Evolutionary conservation across 2,329 filamentous ascomycete genomes (phyloP).

Genomic region (Camillea tinctor): DNA sequence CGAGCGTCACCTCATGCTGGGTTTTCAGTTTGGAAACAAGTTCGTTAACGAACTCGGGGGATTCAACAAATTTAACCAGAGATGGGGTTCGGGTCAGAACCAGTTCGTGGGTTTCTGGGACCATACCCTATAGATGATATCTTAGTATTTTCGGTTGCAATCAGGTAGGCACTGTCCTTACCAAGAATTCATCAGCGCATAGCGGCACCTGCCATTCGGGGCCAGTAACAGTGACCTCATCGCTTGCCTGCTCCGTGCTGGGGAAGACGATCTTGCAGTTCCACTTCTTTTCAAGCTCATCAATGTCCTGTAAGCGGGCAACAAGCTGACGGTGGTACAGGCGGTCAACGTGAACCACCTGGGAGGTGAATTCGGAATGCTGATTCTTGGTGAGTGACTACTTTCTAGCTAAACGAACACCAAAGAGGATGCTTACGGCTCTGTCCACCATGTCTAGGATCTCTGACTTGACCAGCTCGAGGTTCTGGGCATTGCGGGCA

Average conservation of each 20-base stretch:
- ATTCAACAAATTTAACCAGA: slow-evolving; percentile 78
- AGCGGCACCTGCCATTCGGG: slow-evolving; percentile 98
- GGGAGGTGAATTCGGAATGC: slow-evolving; percentile 95
- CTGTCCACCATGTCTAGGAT: slow-evolving; percentile 99
- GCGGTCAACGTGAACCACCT: slow-evolving; percentile 89
- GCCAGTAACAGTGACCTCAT: slow-evolving; percentile 91
- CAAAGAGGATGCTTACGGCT: slow-evolving; percentile 57
- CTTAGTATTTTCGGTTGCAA: slow-evolving; percentile 23
- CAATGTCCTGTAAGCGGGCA: slow-evolving; percentile 81
- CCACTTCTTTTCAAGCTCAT: slow-evolving; percentile 97
- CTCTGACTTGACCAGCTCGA: slow-evolving; percentile 97
- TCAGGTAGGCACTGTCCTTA: slow-evolving; percentile 38
- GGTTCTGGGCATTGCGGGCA: slow-evolving; percentile 91
- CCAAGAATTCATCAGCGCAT: slow-evolving; percentile 91
- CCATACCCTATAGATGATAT: slow-evolving; percentile 69
- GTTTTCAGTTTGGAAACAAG: slow-evolving; percentile 80
- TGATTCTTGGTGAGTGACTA: slow-evolving; percentile 32
- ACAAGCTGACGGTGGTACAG: slow-evolving; percentile 94
- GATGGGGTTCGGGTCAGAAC: slow-evolving; percentile 74
- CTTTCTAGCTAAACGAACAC: not conserved
- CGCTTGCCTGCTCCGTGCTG: slow-evolving; percentile 94
- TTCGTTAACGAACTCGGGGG: slow-evolving; percentile 75
- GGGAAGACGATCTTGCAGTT: slow-evolving; percentile 99
- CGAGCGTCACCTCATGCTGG: slow-evolving; percentile 88
- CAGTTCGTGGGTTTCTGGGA: slow-evolving; percentile 92